Evolutionary conservation across 148 eudicot species (phyloP), one percentile per base, ranked within the genome.

Genomic region (Amaranthus hypochondriacus): DNA sequence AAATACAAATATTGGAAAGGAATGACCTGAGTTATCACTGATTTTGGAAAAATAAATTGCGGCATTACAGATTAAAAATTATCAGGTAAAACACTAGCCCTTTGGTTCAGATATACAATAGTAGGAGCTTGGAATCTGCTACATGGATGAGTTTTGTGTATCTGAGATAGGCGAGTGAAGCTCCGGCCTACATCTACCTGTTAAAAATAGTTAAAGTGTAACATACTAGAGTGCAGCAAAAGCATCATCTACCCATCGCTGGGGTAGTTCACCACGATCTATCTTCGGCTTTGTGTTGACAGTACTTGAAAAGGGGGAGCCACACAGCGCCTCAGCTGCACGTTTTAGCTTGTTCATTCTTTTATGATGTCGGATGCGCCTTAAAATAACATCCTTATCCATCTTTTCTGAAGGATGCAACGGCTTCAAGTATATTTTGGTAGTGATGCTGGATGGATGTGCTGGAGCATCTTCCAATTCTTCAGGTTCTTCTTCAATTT

Each of bases 331-430:
- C 49, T 75, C 56, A 15, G 67, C 77, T 4, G 72, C 72, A 50
- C n/a, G 42, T 8, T 49, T 75, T 6, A 75, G 50, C 66, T 75
- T 75, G 48, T 67, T 67, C 66, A 75, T 55, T 57, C 72, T 56
- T 56, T 57, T 75, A 5, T 62, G 72, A 56, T 66, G 77, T 48
- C 72, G 72, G 62, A 75, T 67, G 9, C 77, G 72, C 48, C 77
- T 28, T 48, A 75, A 57, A 46, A 75, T 58, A 47, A 58, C 66
- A 7, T 75, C 77, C 21, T 15, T 67, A 8, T 48, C 62, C 48
- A 49, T 62, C 72, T 57, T 75, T 54, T 67, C 42, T 21, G 77
- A 48, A 21, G 77, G 66, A 58, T 75, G 66, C 52, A 56, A 18
- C 12, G 66, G 28, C 72, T 67, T 75, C 48, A 75, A 43, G 28